Percentiles rank a stretch among this genome's conserved stretches.
phyloP scores from a whole-genome alignment of 2,329 filamentous ascomycete species.

The Fusarium sp. region DNA sequence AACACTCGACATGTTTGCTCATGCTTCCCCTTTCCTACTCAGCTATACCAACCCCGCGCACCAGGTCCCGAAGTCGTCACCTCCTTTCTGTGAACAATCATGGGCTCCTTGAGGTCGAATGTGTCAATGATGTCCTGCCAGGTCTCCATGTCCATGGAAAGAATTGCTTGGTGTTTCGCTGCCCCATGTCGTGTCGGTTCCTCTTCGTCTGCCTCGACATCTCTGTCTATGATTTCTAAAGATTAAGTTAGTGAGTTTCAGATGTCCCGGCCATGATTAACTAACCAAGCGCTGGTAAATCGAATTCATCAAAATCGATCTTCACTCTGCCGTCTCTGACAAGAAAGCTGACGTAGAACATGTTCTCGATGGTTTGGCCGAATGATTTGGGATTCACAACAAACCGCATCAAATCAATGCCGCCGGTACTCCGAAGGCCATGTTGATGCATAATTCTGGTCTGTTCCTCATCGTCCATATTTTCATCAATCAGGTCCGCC shows the following conservation, averaged over 20 bases:
- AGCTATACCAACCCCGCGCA: conserved; percentile 74
- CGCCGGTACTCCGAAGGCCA: conserved; percentile 73
- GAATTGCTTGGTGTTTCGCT: conserved; percentile 83
- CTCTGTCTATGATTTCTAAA: conserved; percentile 50
- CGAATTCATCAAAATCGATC: conserved; percentile 77
- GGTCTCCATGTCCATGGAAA: conserved; percentile 84
- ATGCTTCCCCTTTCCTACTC: conserved; percentile 14
- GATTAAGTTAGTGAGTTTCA: conserved; percentile 25
- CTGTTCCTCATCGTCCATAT: conserved; percentile 57
- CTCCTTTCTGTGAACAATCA: conserved; percentile 85
- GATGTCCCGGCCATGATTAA: conserved; percentile 30
- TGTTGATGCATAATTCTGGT: conserved; percentile 69
- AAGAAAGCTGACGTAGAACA: conserved; percentile 96
- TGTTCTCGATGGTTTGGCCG: conserved; percentile 93
- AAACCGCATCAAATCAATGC: conserved; percentile 84
- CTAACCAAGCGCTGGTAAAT: conserved; percentile 83
- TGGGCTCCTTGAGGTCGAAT: conserved; percentile 79
- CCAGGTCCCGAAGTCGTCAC: conserved; percentile 61
- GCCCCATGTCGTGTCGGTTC: conserved; percentile 60
- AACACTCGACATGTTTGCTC: neutral
- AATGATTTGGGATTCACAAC: conserved; percentile 91
- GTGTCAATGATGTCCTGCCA: conserved; percentile 83
- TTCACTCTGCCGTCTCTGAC: conserved; percentile 85
- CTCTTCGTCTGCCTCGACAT: conserved; percentile 59
- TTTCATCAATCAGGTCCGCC: conserved; percentile 54